Evolutionary conservation across 208 protist genomes (phyloP).

Genomic region (Wallacemonas collosoma): DNA sequence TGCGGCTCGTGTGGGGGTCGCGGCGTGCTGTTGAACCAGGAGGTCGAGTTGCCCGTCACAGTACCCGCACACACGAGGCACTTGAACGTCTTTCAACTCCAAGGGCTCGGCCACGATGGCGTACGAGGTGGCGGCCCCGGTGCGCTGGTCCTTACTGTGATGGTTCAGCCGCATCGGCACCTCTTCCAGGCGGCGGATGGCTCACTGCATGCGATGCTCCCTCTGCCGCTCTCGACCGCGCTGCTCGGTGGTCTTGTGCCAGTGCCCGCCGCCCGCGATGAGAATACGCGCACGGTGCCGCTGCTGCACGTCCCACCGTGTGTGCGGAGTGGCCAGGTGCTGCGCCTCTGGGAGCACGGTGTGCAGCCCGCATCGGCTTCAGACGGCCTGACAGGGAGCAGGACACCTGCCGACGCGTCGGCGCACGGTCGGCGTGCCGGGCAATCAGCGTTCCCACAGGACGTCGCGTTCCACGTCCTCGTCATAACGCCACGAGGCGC

Average conservation of each 20-base stretch:
- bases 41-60: constrained; percentile 33
- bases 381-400: neutral
- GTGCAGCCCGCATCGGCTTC: constrained; percentile 1
- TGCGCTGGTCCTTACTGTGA: constrained; percentile 70
- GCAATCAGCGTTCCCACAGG: neutral
- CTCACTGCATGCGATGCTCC: constrained; percentile 76
- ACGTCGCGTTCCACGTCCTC: constrained; percentile 62
- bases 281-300: neutral
- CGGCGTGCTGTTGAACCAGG: constrained; percentile 42
- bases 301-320: constrained; percentile 71
- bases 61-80: constrained; percentile 43
- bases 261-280: constrained; percentile 29
- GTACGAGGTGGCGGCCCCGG: constrained; percentile 75
- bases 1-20: constrained; percentile 66
- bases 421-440: too few relatives aligned
- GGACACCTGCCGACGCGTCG: too few relatives aligned
- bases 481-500: constrained; percentile 65
- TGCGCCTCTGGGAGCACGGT: constrained; percentile 45
- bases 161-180: constrained; percentile 72
- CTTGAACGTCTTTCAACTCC: constrained; percentile 52
- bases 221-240: constrained; percentile 71
- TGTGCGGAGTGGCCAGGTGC: constrained; percentile 68
- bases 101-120: constrained; percentile 78
- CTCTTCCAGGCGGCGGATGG: constrained; percentile 59
- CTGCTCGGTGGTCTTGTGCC: constrained; percentile 76